Conservation (phyloP, 2,329 filamentous ascomycete genomes). For the Westerdykella sp. region DNA sequence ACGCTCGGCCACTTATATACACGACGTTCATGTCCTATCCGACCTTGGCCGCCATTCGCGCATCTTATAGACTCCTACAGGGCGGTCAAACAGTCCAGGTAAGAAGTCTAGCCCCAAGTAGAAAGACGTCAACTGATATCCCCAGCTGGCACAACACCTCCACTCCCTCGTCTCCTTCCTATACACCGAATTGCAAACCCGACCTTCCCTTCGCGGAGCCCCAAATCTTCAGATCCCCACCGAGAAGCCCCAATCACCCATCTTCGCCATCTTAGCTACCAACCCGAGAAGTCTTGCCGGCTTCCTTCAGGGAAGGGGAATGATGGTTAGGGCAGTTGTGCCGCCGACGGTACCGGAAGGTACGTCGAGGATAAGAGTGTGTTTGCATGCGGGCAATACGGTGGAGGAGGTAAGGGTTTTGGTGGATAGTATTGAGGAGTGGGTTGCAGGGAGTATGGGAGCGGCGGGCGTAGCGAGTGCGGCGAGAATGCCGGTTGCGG, state of each 20-base stretch:
- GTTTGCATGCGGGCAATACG: constrained; percentile 41
- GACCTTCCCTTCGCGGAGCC: neutral
- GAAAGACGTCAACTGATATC: neutral
- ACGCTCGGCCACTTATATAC: constrained; percentile 39
- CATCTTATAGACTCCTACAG: constrained; percentile 24
- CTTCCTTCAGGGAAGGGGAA: constrained; percentile 22
- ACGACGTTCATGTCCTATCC: constrained; percentile 40
- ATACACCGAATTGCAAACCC: constrained; percentile 14
- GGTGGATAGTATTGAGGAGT: constrained; percentile 24
- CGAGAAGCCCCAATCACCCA: constrained; percentile 27
- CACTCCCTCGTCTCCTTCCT: constrained; percentile 17
- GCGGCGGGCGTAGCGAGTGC: neutral
- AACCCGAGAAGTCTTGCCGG: constrained; percentile 23
- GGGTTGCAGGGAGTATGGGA: constrained; percentile 15
- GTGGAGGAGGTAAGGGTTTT: constrained; percentile 30
- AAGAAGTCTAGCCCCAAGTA: neutral
- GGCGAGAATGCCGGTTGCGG: neutral
- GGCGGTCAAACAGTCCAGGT: constrained; percentile 15
- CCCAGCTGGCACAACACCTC: constrained; percentile 17
- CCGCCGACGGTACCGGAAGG: constrained; percentile 40
- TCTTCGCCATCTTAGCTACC: constrained; percentile 29
- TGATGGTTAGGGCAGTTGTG: constrained; percentile 35
- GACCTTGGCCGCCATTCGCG: constrained; percentile 37
- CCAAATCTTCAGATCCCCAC: constrained; percentile 4
- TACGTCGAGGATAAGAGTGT: constrained; percentile 36